A percentile compares a stretch with the other conserved stretches of the same genome.
Evolutionary conservation across 345 rosid genomes (phyloP).

Genomic region (Sonneratia caseolaris): DNA sequence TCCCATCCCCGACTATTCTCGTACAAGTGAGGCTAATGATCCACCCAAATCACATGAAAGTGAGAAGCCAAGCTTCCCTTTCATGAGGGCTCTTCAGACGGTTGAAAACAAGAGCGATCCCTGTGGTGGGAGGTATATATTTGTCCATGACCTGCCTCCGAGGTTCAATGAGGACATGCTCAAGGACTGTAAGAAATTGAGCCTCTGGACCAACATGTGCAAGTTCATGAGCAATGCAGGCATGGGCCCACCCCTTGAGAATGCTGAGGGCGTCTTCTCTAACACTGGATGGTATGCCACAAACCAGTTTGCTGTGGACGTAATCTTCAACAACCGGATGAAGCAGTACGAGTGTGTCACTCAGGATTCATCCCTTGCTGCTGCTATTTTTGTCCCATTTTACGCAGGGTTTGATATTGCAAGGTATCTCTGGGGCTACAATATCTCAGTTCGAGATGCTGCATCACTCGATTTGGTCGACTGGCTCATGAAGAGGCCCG

Average conservation of each 20-base stretch:
- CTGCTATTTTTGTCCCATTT: conserved; percentile 42
- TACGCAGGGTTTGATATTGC: conserved; percentile 46
- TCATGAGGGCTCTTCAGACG: conserved; percentile 17
- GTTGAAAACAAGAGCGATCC: conserved; percentile 19
- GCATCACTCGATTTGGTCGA: conserved; percentile 14
- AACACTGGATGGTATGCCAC: conserved; percentile 41
- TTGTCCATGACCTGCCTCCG: conserved; percentile 17
- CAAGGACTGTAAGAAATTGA: conserved; percentile 14
- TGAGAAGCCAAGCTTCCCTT: conserved; percentile 10
- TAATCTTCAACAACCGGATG: conserved; percentile 41
- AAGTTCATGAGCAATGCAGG: conserved; percentile 22
- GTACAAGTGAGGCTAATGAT: neutral
- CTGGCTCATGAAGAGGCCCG: conserved; percentile 16
- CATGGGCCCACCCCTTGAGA: conserved; percentile 40
- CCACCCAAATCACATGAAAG: neutral
- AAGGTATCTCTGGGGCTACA: conserved; percentile 26
- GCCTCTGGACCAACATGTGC: conserved; percentile 21
- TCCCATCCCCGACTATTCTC: neutral
- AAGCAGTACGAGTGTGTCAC: conserved; percentile 44
- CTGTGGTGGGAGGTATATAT: conserved; percentile 18
- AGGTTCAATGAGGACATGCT: conserved; percentile 21
- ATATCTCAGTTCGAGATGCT: conserved; percentile 14
- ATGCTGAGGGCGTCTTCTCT: conserved; percentile 35
- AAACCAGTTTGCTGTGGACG: conserved; percentile 42
- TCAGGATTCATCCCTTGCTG: conserved; percentile 34